Base-by-base conservation (phyloP, 192 early-diverging fungal species). In the Gamsiella multidivaricata region DNA sequence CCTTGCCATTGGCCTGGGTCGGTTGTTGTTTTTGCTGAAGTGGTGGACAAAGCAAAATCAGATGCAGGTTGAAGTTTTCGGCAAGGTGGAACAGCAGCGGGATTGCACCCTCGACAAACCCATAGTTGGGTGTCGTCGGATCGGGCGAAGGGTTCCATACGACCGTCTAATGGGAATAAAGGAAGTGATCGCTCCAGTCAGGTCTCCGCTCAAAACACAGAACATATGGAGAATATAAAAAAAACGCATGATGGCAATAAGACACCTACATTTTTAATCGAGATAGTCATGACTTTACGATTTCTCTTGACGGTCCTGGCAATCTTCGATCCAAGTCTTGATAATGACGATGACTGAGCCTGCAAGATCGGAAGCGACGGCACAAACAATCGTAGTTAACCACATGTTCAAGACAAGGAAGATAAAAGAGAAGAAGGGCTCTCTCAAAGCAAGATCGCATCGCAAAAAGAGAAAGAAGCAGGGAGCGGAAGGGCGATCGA, bases 141-240 rank as follows among this genome's bases (percentile, higher is more conserved):
- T 91, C 88, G 10, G 86, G 82, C 4, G 90, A 91, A n/a, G 91
- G 91, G 64, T 93, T 93, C 91, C 93, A 93, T 37, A 94, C 68
- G 39, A 93, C 81, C 17, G 90, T 87, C 92, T 93, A 39, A 7
- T 61, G 12, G 62, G 68, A 58, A 12, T 22, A 52, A 80, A 20
- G 28, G 33, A 11, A 43, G 49, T 23, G n/a, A 43, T 29, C 20
- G 5, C 5, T 3, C 8, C 10, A 6, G 29, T 54, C 7, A 54
- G 29, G 8, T 50, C 6, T 50, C 12, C 22, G 47, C 20, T 20
- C 12, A 50, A 7, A 12, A 20, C 20, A 50, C 47, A n/a, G n/a
- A n/a, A n/a, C n/a, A n/a, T n/a, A n/a, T n/a, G n/a, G n/a, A n/a
- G n/a, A n/a, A n/a, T n/a, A n/a, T n/a, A n/a, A n/a, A n/a, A n/a